Base-by-base conservation (phyloP, 495 filamentous ascomycete species). In the Penicillium roqueforti region DNA sequence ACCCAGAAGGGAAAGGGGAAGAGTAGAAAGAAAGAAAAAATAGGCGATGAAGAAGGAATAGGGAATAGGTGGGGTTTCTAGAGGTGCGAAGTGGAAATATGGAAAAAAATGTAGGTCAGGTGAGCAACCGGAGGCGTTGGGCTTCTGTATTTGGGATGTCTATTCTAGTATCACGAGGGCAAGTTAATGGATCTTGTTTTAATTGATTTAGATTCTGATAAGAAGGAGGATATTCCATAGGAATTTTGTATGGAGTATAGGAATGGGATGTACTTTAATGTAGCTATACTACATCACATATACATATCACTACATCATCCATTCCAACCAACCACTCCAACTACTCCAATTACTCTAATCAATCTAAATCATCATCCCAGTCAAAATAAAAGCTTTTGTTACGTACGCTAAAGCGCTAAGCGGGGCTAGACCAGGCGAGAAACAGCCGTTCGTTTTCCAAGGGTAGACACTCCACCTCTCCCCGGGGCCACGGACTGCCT, bases 331-430 rank as follows among this genome's bases (percentile, higher is more conserved):
- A 34, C 31, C 9, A 28, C 7, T 28, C 9, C 26, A 28, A 31
- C 0, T 13, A 34, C 31, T 6, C n/a, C 6, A 36, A 36, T 8
- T 6, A 16, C 32, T 36, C 10, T 16, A 36, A 36, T 16, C 32
- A 36, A 14, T 31, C 16, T 31, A 29, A 29, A 16, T 28, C 14
- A 6, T 3, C 1, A 26, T 26, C 41, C 7, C 22, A 28, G 25
- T 18, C 18, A 47, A 47, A 47, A 34, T 34, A 34, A 51, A 23
- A 23, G 20, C 48, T 50, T 50, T 18, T 7, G 20, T 48, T 29
- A 48, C 46, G 16, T 29, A 13, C 37, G 23, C 47, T 40, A 50
- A 51, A 36, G 8, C 37, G 23, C 47, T 40, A 50, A 51, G 48
- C 13, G 22, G 48, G 48, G 23, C 48, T 20, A 51, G 48, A 51